Percentiles rank a stretch among this genome's conserved stretches.
Conservation (phyloP, 2,329 filamentous ascomycete species). For the Shiraia sp. region DNA sequence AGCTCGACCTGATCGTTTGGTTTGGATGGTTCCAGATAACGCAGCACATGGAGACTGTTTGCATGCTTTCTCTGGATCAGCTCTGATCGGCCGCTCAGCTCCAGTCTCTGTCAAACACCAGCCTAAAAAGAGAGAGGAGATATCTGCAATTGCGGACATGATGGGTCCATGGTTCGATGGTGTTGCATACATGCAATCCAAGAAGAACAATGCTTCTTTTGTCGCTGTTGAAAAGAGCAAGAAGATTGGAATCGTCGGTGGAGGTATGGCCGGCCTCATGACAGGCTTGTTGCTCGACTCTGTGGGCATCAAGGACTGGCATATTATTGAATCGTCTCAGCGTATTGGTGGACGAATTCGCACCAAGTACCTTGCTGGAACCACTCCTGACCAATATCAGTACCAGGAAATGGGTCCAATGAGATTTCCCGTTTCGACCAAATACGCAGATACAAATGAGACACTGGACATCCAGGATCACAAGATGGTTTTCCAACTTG, state of each 20-base stretch:
- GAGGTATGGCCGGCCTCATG: constrained; percentile 68
- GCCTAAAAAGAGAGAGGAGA: constrained; percentile 43
- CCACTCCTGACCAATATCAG: constrained; percentile 63
- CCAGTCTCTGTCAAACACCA: constrained; percentile 44
- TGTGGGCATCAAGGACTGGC: constrained; percentile 63
- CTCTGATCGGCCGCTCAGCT: constrained; percentile 49
- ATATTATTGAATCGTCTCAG: constrained; percentile 64
- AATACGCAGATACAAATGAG: constrained; percentile 57
- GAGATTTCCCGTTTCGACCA: constrained; percentile 61
- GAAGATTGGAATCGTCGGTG: constrained; percentile 66
- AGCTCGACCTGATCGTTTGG: constrained; percentile 50
- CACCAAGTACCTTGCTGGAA: constrained; percentile 64
- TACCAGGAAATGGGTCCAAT: constrained; percentile 72
- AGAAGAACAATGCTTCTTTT: constrained; percentile 58
- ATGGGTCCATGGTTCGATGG: constrained; percentile 70
- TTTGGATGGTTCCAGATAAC: constrained; percentile 53
- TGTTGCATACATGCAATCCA: constrained; percentile 61
- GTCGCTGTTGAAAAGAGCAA: constrained; percentile 60
- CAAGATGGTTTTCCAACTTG: constrained; percentile 67
- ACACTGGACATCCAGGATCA: constrained; percentile 65
- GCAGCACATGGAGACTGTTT: constrained; percentile 47
- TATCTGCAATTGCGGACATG: constrained; percentile 56
- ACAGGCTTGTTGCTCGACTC: constrained; percentile 54
- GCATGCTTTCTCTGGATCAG: constrained; percentile 49
- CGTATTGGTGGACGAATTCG: constrained; percentile 67